Percentiles rank a stretch among this genome's conserved stretches.
phyloP scores from a whole-genome alignment of 495 filamentous ascomycete species.

The Tuber borchii region DNA sequence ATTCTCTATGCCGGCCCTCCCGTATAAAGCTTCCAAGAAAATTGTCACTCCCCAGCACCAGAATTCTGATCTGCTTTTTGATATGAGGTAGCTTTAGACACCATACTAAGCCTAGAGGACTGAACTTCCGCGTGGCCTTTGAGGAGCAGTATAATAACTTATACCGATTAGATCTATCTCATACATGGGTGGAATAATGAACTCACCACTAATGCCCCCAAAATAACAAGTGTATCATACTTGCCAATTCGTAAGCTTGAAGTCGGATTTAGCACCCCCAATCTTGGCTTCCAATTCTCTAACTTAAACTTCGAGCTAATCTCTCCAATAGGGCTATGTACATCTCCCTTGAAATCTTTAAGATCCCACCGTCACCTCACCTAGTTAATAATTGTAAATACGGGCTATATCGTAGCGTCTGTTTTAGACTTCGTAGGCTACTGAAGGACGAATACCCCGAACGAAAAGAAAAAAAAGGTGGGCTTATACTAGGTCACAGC shows the following conservation, averaged over 20 bases:
- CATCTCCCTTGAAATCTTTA: slow-evolving; percentile 19
- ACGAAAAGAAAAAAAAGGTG: no score
- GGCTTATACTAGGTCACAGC: no score
- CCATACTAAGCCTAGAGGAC: no score
- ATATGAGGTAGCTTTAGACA: no score
- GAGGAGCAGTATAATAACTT: background rate
- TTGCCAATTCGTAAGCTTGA: slow-evolving; percentile 7
- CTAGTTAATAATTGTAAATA: slow-evolving; percentile 23
- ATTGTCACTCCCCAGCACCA: no score
- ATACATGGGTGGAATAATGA: background rate
- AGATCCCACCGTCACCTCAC: slow-evolving; percentile 12
- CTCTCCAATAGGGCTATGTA: slow-evolving; percentile 17
- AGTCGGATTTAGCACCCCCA: slow-evolving; percentile 8
- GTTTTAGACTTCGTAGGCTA: no score
- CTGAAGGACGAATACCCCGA: no score
- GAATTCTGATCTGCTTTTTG: no score
- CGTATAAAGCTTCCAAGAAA: no score
- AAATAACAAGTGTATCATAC: slow-evolving; percentile 16
- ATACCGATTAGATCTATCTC: slow-evolving; percentile 12
- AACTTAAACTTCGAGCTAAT: slow-evolving; percentile 11
- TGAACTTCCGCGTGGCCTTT: background rate
- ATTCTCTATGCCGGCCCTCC: no score
- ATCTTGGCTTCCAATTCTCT: slow-evolving; percentile 1
- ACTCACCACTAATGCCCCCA: slow-evolving; percentile 11
- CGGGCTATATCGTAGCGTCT: background rate